Percentiles rank a stretch among this genome's conserved stretches.
phyloP scores from a whole-genome alignment of 257 asterid species.

The Primulina eburnea region DNA sequence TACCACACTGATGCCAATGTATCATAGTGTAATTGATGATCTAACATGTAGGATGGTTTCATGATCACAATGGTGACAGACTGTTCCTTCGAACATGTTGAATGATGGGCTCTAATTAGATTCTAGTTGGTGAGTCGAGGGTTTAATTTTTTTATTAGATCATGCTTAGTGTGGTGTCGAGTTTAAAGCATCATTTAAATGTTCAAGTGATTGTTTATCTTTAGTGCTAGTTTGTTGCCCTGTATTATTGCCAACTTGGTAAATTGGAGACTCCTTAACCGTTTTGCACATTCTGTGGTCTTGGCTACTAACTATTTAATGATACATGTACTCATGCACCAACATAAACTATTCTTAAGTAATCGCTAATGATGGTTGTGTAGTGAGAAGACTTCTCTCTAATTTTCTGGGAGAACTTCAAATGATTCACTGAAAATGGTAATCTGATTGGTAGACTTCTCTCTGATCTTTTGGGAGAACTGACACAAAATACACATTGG shows the following conservation, averaged over 20 bases:
- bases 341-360: too few species aligned
- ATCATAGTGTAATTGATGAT: too few species aligned
- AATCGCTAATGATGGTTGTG: background rate
- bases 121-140: background rate
- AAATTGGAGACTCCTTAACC: background rate
- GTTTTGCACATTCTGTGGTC: background rate
- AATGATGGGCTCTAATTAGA: background rate
- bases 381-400: background rate
- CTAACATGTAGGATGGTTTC: too few species aligned
- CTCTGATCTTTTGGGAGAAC: background rate
- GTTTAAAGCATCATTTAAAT: background rate
- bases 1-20: too few species aligned
- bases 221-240: background rate
- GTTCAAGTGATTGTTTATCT: too few species aligned
- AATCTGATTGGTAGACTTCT: too few species aligned
- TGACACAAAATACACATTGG: background rate
- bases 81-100: too few species aligned
- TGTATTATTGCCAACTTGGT: background rate
- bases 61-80: too few species aligned
- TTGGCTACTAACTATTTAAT: background rate
- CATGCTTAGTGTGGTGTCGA: background rate
- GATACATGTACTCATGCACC: too few species aligned
- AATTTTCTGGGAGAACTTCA: too few species aligned
- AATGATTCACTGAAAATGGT: background rate
- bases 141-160: too few species aligned